Evolutionary conservation across 805 yeast species (phyloP).

Genomic region (Kluyveromyces aestuarii): DNA sequence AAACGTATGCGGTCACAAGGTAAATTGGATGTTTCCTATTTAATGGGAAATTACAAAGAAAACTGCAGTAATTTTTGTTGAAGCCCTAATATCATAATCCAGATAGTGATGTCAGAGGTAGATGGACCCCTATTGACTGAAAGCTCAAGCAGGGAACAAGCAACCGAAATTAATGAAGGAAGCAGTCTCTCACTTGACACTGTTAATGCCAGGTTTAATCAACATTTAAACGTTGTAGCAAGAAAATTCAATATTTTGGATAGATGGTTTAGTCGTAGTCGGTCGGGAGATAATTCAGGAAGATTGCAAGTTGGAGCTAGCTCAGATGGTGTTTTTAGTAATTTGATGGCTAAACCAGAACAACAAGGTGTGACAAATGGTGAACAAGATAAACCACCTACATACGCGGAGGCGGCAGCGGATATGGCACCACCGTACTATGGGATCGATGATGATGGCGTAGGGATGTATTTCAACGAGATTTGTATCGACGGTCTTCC

Average conservation of each 20-base stretch:
- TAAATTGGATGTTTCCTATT: neutral
- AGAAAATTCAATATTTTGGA: slow-evolving; percentile 34
- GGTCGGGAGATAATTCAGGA: slow-evolving; percentile 5
- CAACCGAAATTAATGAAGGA: neutral
- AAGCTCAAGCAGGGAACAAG: neutral
- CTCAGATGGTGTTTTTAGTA: slow-evolving; percentile 86
- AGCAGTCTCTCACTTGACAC: neutral
- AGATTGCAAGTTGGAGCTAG: slow-evolving; percentile 18
- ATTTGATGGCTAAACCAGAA: slow-evolving; percentile 85
- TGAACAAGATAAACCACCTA: slow-evolving; percentile 56
- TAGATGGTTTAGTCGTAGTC: slow-evolving; percentile 24
- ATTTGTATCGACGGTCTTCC: slow-evolving; percentile 92
- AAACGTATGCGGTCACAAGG: neutral
- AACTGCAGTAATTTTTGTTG: neutral
- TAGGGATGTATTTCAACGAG: slow-evolving; percentile 60
- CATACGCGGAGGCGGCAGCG: slow-evolving; percentile 91
- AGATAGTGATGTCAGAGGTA: neutral
- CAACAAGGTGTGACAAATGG: slow-evolving; percentile 15
- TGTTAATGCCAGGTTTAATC: neutral
- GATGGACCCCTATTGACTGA: neutral
- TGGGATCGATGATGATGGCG: slow-evolving; percentile 74
- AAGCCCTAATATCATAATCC: neutral
- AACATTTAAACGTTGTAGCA: slow-evolving; percentile 20
- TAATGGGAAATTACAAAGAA: too few relatives aligned
- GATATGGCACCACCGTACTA: slow-evolving; percentile 95